Evolutionary conservation across 208 protist genomes (phyloP).

Genomic region (Herpetomonas muscarum): DNA sequence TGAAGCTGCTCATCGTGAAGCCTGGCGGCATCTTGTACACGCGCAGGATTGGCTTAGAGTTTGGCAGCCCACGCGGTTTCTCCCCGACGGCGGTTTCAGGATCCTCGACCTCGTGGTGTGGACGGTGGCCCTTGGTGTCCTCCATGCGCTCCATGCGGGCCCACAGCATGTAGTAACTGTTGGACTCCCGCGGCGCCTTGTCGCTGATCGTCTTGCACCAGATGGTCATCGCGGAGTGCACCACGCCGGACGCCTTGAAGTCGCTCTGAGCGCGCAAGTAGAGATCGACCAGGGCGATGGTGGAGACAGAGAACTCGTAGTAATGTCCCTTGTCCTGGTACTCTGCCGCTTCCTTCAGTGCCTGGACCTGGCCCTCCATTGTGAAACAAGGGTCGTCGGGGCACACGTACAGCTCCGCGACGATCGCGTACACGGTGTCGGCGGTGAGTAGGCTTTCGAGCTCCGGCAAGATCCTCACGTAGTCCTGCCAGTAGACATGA

Average conservation of each 20-base stretch:
- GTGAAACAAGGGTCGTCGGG: constrained; percentile 79
- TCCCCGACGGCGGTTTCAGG: constrained; percentile 40
- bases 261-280: constrained; percentile 52
- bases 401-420: constrained; percentile 70
- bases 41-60: constrained; percentile 49
- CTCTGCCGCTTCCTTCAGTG: constrained; percentile 76
- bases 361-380: constrained; percentile 77
- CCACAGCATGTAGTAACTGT: constrained; percentile 78
- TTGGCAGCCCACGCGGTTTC: constrained; percentile 45
- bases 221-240: constrained; percentile 63
- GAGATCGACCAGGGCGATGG: constrained; percentile 59
- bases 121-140: constrained; percentile 19
- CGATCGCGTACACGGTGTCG: constrained; percentile 74
- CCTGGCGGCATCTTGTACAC: constrained; percentile 80
- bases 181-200: constrained; percentile 40
- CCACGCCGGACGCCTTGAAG: constrained; percentile 49
- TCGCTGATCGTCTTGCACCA: constrained; percentile 67
- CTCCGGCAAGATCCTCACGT: constrained; percentile 82
- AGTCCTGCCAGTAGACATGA: constrained; percentile 90
- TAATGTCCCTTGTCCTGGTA: constrained; percentile 78
- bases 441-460: constrained; percentile 52
- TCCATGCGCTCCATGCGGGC: constrained; percentile 76
- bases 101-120: constrained; percentile 35
- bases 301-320: constrained; percentile 70
- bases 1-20: constrained; percentile 50